Conservation (phyloP, 2,329 filamentous ascomycete genomes). For the Aureobasidium namibiae region DNA sequence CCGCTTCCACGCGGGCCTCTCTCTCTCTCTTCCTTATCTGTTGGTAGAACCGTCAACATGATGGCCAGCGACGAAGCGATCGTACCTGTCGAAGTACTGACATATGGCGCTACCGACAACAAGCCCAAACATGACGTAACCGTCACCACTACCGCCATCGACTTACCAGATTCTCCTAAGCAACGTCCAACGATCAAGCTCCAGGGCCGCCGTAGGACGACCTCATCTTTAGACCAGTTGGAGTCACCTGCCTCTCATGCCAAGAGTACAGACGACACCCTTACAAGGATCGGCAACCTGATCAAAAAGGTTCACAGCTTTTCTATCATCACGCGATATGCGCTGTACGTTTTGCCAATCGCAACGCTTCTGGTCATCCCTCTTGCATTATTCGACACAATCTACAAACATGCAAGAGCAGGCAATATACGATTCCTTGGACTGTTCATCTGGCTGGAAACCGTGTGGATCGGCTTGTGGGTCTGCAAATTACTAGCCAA, state of each 20-base stretch:
- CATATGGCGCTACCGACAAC: not conserved
- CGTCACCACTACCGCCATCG: constrained; percentile 1
- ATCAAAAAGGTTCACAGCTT: constrained; percentile 58
- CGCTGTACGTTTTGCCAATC: constrained; percentile 60
- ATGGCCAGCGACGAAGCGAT: constrained; percentile 6
- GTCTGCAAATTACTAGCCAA: constrained; percentile 57
- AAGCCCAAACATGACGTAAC: constrained; percentile 1
- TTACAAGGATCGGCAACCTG: constrained; percentile 59
- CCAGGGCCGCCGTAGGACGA: constrained; percentile 5
- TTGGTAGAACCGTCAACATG: not conserved
- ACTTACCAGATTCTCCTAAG: not conserved
- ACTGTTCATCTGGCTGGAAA: constrained; percentile 61
- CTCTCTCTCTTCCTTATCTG: too few species aligned
- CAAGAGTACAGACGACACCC: constrained; percentile 40
- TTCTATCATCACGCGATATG: constrained; percentile 56
- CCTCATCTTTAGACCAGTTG: not conserved
- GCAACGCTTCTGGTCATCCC: constrained; percentile 54
- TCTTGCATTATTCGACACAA: constrained; percentile 42
- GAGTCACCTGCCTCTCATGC: constrained; percentile 22
- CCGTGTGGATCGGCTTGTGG: constrained; percentile 62
- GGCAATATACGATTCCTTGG: constrained; percentile 42
- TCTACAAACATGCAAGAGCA: constrained; percentile 21
- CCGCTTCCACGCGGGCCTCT: too few species aligned
- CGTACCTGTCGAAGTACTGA: not conserved
- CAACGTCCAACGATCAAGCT: not conserved